Evolutionary conservation across 2,329 filamentous ascomycete genomes (phyloP), one percentile per base, ranked within the genome.

Genomic region (Talaromyces islandicus): DNA sequence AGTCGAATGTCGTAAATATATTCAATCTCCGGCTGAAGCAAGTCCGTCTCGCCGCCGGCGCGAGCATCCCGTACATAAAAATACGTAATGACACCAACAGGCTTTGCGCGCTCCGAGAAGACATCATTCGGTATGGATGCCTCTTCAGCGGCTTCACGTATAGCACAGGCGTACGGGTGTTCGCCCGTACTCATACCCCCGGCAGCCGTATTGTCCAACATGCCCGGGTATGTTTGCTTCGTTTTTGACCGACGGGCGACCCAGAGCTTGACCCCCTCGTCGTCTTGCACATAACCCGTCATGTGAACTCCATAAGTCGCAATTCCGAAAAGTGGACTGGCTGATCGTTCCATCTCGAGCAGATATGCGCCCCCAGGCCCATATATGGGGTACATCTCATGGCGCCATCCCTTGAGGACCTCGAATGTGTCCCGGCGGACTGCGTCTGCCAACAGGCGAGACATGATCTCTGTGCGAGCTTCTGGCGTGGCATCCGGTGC

Each of bases 171-270:
- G 54, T 92, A 88, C 0, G 90, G 89, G 24, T 82, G 82, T 73
- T 97, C 92, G 14, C 88, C 89, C 0, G 90, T 90, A 72, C 88
- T 87, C 66, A 97, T 87, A 0, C 91, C 90, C 3, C 90, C 90
- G 0, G 92, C 94, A 7, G 96, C 94, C 1, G 92, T 92, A 73
- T 97, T 99, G 75, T 99, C 94, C 65, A 99, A 80, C 80, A 97
- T 92, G n/a, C 89, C 84, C 0, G 89, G 88, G 70, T 93, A 99
- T 0, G 92, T 97, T 65, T 90, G 85, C 79, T 97, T 99, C 61
- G 80, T 84, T 56, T 80, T 80, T 12, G 92, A 85, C 10, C 94
- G 83, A 52, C 87, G 83, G 3, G 94, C 90, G 1, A 96, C 85
- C 93, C 94, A 97, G 46, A 99, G 81, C 69, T 86, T 88, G 51